These are phyloP conservation scores for Tylopilus vinaceipallidus DNA, from an alignment of 768 basidiomycete genomes.

Conservation along the genomic window DNA sequence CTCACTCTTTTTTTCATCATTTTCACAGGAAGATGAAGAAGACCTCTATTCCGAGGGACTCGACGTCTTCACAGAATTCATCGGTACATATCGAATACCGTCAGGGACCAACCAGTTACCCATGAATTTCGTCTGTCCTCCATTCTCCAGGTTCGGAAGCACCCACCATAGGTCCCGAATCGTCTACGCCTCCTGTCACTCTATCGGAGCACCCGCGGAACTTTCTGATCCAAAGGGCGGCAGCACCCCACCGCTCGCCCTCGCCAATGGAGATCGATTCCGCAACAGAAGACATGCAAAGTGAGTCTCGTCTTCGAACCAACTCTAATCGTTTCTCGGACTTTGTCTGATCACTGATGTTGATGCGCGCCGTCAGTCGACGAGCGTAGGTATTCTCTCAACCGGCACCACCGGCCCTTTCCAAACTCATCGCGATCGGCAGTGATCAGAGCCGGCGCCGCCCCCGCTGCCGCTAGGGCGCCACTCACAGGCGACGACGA, in stretches of 20 bases:
- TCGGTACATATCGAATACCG: constrained; percentile 18
- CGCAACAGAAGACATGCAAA: constrained; percentile 10
- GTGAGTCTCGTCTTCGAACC: constrained; percentile 7
- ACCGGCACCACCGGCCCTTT: background rate
- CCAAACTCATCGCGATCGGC: constrained; percentile 6
- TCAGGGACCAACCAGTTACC: background rate
- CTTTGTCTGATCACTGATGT: background rate
- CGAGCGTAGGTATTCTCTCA: constrained; percentile 8
- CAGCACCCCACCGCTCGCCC: constrained; percentile 8
- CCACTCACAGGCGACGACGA: background rate
- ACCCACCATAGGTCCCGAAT: constrained; percentile 13
- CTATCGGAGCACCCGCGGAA: constrained; percentile 25
- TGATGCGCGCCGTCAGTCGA: constrained; percentile 14
- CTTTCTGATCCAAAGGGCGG: constrained; percentile 11
- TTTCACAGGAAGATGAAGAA: constrained; percentile 26
- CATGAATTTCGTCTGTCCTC: background rate
- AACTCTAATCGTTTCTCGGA: background rate
- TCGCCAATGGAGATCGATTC: constrained; percentile 27
- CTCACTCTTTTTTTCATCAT: constrained; percentile 6
- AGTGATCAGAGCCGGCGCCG: constrained; percentile 1
- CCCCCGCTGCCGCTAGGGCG: background rate
- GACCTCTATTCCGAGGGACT: constrained; percentile 15
- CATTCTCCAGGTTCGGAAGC: constrained; percentile 7
- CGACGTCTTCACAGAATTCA: constrained; percentile 6
- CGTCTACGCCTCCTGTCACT: constrained; percentile 9